Conservation (phyloP, 106 monocot genomes). For the Allium cepa region DNA sequence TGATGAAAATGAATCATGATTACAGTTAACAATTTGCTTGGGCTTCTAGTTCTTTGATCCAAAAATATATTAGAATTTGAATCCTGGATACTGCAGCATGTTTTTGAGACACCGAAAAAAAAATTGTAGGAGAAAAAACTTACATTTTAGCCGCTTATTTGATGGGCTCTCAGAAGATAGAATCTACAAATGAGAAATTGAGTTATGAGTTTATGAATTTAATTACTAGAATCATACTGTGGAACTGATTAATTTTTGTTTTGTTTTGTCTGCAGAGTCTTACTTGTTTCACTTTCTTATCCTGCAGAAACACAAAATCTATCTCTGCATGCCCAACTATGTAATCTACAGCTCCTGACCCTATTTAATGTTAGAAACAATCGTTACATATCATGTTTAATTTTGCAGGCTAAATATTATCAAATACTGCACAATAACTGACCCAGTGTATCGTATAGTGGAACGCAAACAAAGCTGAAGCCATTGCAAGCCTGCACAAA, state of each 20-base stretch:
- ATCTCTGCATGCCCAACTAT: constrained; percentile 90
- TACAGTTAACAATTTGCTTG: too few relatives aligned
- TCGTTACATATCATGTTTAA: not conserved
- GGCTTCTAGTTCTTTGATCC: too few relatives aligned
- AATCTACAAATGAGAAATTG: constrained; percentile 26
- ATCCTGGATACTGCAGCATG: too few relatives aligned
- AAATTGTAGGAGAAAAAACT: not conserved
- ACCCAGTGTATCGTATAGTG: constrained; percentile 95
- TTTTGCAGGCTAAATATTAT: not conserved
- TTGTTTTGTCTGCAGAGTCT: constrained; percentile 4
- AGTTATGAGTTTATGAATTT: too few relatives aligned
- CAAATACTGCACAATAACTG: constrained; percentile 3
- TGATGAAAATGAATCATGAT: too few relatives aligned
- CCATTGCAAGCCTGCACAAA: constrained; percentile 90
- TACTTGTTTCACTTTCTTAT: constrained; percentile 83
- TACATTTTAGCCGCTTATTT: constrained; percentile 45
- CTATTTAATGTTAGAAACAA: constrained; percentile 19
- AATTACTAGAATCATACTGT: not conserved
- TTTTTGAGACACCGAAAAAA: too few relatives aligned
- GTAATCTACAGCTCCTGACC: constrained; percentile 71
- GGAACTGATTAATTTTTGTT: not conserved
- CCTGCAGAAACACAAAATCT: constrained; percentile 73
- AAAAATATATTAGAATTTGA: too few relatives aligned
- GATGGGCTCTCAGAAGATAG: constrained; percentile 38
- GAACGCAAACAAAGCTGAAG: constrained; percentile 82